Base-by-base conservation (phyloP, 176 grass and related monocot species). In the Triticum urartu region DNA sequence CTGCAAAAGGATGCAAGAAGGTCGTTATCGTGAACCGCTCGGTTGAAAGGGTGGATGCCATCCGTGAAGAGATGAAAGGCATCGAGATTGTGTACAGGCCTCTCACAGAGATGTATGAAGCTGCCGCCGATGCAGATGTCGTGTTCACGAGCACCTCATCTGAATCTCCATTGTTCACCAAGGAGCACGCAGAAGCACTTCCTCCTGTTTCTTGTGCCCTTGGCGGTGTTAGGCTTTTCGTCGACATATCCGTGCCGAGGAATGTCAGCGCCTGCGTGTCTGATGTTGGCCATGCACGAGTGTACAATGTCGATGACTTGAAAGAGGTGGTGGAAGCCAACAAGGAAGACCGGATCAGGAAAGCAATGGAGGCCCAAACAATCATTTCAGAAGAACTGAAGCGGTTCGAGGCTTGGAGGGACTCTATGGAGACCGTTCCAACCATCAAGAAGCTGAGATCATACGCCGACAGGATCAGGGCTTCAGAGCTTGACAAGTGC, bases 321-420 rank as follows among this genome's bases (percentile, higher is more conserved):
- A 97, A 94, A 76, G 94, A 97, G 78, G 94, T 97, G 32, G 94
- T 97, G 47, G 94, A 92, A 71, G 94, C 92, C 32, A 97, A 97
- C 85, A 97, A 92, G 80, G 90, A 97, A 85, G 94, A 97, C 73
- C 80, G 94, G 3, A 78, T 86, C 34, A 88, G 94, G 87, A 97
- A 97, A 75, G 94, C 94, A 64, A 97, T 92, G 92, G 94, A 97
- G 48, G 92, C 92, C 2, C 92, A 97, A 72, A 87, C 89, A 34
- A 86, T 97, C 47, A 97, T 97, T 64, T 85, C 81, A 3, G 70
- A 97, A 87, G 94, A 94, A 50, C 80, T 97, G 36, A 92, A 87
- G 24, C 90, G 80, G 61, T 97, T 94, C 3, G 94, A 97, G 78
- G 90, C 92, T 42, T 97, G 94, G 94, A 79, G 94, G 91, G 92